These are phyloP conservation scores for Daedaleopsis sinensis DNA, from an alignment of 768 basidiomycete genomes.

Conservation along the genomic window DNA sequence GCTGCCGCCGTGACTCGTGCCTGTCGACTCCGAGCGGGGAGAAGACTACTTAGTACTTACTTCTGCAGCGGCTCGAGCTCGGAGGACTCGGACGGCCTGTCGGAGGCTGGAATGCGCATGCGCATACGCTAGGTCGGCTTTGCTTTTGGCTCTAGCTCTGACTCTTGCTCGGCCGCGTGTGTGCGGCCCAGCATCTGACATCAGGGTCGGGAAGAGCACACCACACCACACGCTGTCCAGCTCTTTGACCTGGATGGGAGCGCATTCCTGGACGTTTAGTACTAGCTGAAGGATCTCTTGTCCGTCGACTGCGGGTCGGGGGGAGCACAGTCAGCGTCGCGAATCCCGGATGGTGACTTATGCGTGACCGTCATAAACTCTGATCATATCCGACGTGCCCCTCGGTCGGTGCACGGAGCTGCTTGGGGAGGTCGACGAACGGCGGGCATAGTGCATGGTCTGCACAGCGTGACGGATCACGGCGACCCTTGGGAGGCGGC, in stretches of 20 bases:
- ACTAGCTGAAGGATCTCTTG: constrained; percentile 46
- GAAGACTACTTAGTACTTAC: constrained; percentile 52
- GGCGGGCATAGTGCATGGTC: constrained; percentile 62
- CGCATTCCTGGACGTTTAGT: constrained; percentile 45
- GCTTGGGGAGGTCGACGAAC: constrained; percentile 52
- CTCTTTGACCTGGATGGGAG: constrained; percentile 36
- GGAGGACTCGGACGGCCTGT: too few relatives aligned
- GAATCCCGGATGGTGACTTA: too few relatives aligned
- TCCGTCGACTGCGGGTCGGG: constrained; percentile 50
- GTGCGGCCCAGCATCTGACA: too few relatives aligned
- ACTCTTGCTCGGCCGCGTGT: too few relatives aligned
- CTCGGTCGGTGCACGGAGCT: constrained; percentile 35
- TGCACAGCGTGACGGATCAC: constrained; percentile 66
- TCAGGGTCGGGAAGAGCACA: background rate
- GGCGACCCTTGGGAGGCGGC: constrained; percentile 59
- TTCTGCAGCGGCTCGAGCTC: too few relatives aligned
- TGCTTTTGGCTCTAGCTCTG: too few relatives aligned
- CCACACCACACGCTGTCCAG: constrained; percentile 21
- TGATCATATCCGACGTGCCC: constrained; percentile 36
- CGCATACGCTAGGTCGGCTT: background rate
- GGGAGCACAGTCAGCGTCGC: constrained; percentile 27
- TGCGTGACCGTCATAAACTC: too few relatives aligned
- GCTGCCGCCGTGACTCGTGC: constrained; percentile 55
- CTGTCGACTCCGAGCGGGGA: constrained; percentile 46
- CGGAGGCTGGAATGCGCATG: constrained; percentile 28